phyloP scores from a whole-genome alignment of 495 filamentous ascomycete species.

The Talaromyces trachyspermus region DNA sequence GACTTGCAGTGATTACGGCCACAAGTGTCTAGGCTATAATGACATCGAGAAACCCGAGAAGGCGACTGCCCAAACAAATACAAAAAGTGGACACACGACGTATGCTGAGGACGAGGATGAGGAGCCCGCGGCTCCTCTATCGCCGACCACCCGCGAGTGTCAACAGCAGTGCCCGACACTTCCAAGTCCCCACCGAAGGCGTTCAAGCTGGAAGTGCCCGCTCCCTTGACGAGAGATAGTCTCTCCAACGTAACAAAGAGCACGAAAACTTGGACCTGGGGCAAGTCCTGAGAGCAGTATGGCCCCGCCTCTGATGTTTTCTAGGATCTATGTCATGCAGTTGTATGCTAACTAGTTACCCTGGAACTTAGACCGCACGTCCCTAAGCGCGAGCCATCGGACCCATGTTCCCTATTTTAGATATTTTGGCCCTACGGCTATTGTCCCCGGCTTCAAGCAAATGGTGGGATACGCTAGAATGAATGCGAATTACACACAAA shows the following conservation, averaged over 20 bases:
- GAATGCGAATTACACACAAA: conserved; percentile 1
- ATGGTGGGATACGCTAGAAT: conserved; percentile 49
- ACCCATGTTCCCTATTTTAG: conserved; percentile 78
- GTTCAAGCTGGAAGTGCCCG: conserved; percentile 10
- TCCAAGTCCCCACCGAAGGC: conserved; percentile 16
- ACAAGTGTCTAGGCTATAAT: conserved; percentile 61
- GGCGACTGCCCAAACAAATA: conserved; percentile 17
- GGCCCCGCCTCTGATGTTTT: conserved; percentile 12
- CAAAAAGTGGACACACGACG: background rate
- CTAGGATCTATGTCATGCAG: background rate
- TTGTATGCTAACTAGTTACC: conserved; percentile 9
- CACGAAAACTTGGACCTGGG: conserved; percentile 20
- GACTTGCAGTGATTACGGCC: conserved; percentile 68
- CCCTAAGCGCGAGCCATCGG: conserved; percentile 34
- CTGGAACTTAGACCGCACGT: conserved; percentile 27
- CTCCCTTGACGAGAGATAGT: conserved; percentile 15
- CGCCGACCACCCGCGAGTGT: conserved; percentile 54
- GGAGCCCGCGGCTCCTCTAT: conserved; percentile 47
- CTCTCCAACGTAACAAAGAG: conserved; percentile 21
- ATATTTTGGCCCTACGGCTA: conserved; percentile 83
- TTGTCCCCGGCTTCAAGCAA: conserved; percentile 86
- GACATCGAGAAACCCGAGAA: conserved; percentile 27
- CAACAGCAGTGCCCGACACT: conserved; percentile 4
- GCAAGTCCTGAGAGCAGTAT: conserved; percentile 38
- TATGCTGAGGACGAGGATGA: background rate